A percentile compares a stretch with the other conserved stretches of the same genome.
Evolutionary conservation across 176 grass and related monocot genomes (phyloP).

Genomic region (Aegilops umbellulata): DNA sequence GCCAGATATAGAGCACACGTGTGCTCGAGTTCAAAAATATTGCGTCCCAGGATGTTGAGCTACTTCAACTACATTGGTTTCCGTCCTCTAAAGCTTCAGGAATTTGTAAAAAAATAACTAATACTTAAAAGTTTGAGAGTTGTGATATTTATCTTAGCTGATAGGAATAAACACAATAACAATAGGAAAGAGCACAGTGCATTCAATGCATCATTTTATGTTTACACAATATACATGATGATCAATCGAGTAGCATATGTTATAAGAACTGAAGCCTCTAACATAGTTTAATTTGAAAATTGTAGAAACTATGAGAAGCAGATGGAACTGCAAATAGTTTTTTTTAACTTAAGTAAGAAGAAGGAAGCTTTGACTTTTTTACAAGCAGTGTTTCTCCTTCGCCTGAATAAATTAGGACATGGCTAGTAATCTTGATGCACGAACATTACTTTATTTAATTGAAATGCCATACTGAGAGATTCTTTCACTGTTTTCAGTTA

Average conservation of each 20-base stretch:
- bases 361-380: slow-evolving; percentile 35
- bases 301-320: too few species aligned
- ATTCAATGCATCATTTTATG: slow-evolving; percentile 2
- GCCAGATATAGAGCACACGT: too few species aligned
- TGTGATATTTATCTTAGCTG: slow-evolving; percentile 4
- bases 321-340: too few species aligned
- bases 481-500: too few species aligned
- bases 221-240: not conserved
- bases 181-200: not conserved
- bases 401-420: slow-evolving; percentile 94
- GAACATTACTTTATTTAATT: too few species aligned
- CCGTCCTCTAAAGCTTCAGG: slow-evolving; percentile 51
- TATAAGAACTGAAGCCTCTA: slow-evolving; percentile 2
- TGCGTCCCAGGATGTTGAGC: too few species aligned
- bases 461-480: too few species aligned
- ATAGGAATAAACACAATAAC: not conserved
- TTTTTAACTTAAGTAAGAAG: slow-evolving; percentile 8
- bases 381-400: slow-evolving; percentile 93
- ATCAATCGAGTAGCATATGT: not conserved
- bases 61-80: too few species aligned
- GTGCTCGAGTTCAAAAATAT: too few species aligned
- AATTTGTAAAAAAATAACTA: slow-evolving; percentile 55
- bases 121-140: slow-evolving; percentile 16
- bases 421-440: slow-evolving; percentile 51
- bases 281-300: not conserved